Percentiles rank a stretch among this genome's conserved stretches.
Evolutionary conservation across 257 asterid genomes (phyloP).

Genomic region (Solanum etuberosum): DNA sequence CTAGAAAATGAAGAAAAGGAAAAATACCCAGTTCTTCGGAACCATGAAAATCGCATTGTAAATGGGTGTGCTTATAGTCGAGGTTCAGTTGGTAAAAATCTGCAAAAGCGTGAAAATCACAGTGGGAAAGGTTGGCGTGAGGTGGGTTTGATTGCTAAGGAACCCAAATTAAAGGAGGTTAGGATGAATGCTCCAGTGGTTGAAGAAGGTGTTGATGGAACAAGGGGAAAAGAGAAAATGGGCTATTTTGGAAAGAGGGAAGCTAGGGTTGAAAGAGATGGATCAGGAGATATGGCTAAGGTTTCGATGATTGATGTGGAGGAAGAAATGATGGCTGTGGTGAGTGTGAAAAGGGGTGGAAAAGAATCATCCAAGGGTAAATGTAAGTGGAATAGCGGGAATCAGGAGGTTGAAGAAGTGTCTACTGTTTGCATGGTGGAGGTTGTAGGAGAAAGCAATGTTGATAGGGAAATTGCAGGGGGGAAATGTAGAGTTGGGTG

Average conservation of each 20-base stretch:
- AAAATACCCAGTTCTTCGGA: background rate
- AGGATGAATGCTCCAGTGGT: background rate
- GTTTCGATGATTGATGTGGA: background rate
- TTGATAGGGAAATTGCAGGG: background rate
- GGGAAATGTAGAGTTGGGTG: conserved; percentile 5
- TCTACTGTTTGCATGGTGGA: conserved; percentile 3
- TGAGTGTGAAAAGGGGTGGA: background rate
- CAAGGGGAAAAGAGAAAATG: background rate
- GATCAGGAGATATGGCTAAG: background rate
- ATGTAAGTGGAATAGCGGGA: background rate
- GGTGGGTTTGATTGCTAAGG: conserved; percentile 1
- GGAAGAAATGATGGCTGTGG: background rate
- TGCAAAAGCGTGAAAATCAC: background rate
- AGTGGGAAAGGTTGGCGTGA: background rate
- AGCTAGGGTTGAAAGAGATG: conserved; percentile 1
- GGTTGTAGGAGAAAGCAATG: conserved; percentile 3
- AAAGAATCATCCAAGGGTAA: background rate
- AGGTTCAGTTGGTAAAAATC: background rate
- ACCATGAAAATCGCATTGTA: background rate
- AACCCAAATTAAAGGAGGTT: conserved; percentile 18
- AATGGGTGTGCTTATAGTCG: background rate
- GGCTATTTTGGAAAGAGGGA: background rate
- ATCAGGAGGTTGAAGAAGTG: background rate
- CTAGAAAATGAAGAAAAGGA: background rate
- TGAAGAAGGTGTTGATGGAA: background rate